Base-by-base conservation (phyloP, 108 stramenopile species). In the Phaeodactylum tricornutum region DNA sequence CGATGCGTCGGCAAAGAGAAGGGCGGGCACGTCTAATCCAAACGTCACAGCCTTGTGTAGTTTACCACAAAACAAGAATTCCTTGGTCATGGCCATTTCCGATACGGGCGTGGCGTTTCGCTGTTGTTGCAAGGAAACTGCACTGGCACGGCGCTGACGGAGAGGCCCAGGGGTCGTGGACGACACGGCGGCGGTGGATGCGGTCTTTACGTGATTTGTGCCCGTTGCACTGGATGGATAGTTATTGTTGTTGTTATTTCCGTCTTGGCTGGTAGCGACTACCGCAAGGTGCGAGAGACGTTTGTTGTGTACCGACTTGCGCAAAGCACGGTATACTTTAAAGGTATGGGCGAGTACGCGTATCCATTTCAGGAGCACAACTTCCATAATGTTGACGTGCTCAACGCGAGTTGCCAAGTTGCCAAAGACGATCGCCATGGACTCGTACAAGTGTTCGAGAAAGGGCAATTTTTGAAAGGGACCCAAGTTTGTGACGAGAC, bases 41-140 rank as follows among this genome's bases (percentile, higher is more conserved):
- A 90, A 90, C n/a, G 81, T 86, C 11, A 90, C 34, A 25, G 84
- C 84, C 2, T 62, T 67, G 53, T 90, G 88, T 28, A 90, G 49
- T 44, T 74, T 75, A 9, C 88, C 84, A 1, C 79, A 64, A 20
- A 84, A 57, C 28, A 90, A 58, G 41, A 79, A 90, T 55, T 90
- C 88, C 4, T 72, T 50, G 20, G 72, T 56, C 30, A 90, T 72
- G 19, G 69, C 67, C 38, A 90, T 77, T 59, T 90, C 87, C 17
- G 73, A 64, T 4, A 64, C 55, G 2, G 55, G 53, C 38, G 16
- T 38, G 25, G 37, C 45, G 41, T 16, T 6, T 42, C 41, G 41
- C 7, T 16, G 16, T n/a, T 8, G 41, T 42, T 42, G 8, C 17
- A 16, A 7, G 9, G 7, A 16, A 28, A 27, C 26, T 8, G 9